Conservation (phyloP, 2,329 filamentous ascomycete genomes). For the Cercospora berteroae region DNA sequence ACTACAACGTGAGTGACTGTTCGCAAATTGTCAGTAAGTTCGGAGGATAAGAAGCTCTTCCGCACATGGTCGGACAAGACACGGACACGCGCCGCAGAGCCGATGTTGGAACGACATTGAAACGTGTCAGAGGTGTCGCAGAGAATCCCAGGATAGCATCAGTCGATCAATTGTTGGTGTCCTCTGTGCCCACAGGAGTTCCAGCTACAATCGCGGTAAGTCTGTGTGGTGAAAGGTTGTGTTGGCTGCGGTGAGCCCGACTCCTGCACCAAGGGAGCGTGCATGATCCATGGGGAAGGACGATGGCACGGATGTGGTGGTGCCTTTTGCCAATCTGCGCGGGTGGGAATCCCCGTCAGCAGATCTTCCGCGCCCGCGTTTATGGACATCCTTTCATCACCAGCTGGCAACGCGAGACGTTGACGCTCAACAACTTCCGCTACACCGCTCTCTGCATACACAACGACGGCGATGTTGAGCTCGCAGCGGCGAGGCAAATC, state of each 20-base stretch:
- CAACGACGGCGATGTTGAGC: not conserved
- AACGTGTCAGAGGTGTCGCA: not conserved
- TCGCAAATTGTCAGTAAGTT: not conserved
- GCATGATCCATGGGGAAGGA: not conserved
- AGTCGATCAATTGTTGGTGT: not conserved
- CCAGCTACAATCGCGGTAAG: not conserved
- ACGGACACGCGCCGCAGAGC: not conserved
- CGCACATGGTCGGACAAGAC: constrained; percentile 8
- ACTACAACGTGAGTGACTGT: not conserved
- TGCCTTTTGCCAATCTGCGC: constrained; percentile 1
- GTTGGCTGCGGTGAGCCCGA: not conserved
- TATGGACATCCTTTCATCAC: not conserved
- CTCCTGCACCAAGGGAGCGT: not conserved
- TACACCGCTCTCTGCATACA: not conserved
- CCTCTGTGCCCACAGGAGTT: not conserved
- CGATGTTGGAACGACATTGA: constrained; percentile 2
- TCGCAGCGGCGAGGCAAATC: not conserved
- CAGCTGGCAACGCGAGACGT: not conserved
- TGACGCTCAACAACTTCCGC: not conserved
- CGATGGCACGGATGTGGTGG: not conserved
- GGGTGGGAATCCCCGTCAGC: not conserved
- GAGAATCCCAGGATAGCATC: not conserved
- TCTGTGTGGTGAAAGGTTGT: not conserved
- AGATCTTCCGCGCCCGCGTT: not conserved
- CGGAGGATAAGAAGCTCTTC: not conserved